Base-by-base conservation (phyloP, 768 basidiomycete species). In the Ramaria sp. region DNA sequence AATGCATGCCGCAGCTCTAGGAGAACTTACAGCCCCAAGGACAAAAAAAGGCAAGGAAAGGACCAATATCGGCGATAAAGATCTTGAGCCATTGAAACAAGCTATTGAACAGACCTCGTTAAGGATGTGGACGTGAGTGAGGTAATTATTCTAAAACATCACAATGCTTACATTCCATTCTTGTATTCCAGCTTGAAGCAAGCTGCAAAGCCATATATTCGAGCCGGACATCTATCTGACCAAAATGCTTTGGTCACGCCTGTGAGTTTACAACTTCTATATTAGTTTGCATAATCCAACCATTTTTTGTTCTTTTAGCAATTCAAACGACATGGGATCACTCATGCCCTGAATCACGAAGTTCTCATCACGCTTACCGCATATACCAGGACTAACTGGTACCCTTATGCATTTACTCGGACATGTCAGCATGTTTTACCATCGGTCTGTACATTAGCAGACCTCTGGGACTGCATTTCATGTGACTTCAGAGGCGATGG, bases 401-500 rank as follows among this genome's bases (percentile, higher is more conserved):
- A 76, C 20, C 76, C 76, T 51, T 78, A 77, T 50, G 74, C 76
- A 50, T 68, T 83, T 10, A 70, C 71, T 45, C 82, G 83, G 36
- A 68, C 74, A 55, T 88, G 87, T 8, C 83, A 83, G 60, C 85
- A 88, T 62, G 76, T 74, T 10, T 63, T 86, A 6, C 64, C 83
- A 15, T 81, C 85, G n/a, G 82, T 81, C 4, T 84, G 89, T 61
- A 85, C 81, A 0, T 74, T 92, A 2, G 74, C 72, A 18, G 82
- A 88, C 57, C 64, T 90, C 12, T 75, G 75, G 54, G 66, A 72
- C 4, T 66, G 67, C 27, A 75, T 91, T 25, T 78, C 81, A 20
- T 90, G 89, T 59, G 62, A 72, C 5, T 81, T 80, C 2, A 79
- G 77, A 34, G 76, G 53, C 24, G 43, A 55, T 12, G 53, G 53